A percentile compares a stretch with the other conserved stretches of the same genome.
These are phyloP conservation scores for Corymbia calophylla DNA, from an alignment of 441 rosid species.

Conservation along the genomic window DNA sequence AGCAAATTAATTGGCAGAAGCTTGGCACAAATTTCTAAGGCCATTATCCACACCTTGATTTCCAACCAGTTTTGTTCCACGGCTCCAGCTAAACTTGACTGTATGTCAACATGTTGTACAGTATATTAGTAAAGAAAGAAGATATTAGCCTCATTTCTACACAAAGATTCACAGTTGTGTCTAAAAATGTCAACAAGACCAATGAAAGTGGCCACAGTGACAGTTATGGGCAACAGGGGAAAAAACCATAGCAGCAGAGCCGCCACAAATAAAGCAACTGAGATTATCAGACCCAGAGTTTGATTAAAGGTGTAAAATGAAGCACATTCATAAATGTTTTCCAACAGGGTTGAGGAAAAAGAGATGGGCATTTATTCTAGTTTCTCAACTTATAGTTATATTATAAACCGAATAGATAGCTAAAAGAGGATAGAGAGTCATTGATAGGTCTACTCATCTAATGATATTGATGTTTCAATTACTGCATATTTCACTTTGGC, in stretches of 20 bases:
- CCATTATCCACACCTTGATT: slow-evolving; percentile 24
- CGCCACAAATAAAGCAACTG: background rate
- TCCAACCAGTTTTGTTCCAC: slow-evolving; percentile 26
- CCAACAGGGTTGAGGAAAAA: background rate
- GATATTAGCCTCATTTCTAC: background rate
- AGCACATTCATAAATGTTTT: background rate
- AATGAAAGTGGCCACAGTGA: background rate
- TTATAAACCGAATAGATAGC: background rate
- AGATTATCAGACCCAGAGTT: background rate
- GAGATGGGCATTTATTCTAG: background rate
- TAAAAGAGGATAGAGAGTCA: background rate
- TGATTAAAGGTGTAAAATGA: background rate
- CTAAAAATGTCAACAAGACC: background rate
- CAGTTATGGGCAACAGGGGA: background rate
- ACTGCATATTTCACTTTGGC: background rate
- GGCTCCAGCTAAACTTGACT: slow-evolving; percentile 15
- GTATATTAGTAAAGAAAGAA: background rate
- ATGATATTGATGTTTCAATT: background rate
- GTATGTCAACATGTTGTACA: background rate
- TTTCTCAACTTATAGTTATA: background rate
- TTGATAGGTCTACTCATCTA: background rate
- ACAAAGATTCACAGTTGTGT: background rate
- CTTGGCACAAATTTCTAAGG: background rate
- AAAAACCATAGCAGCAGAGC: background rate
- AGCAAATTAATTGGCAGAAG: background rate